A percentile compares a stretch with the other conserved stretches of the same genome.
phyloP scores from a whole-genome alignment of 805 yeast species.

The Lachancea dasiensis region DNA sequence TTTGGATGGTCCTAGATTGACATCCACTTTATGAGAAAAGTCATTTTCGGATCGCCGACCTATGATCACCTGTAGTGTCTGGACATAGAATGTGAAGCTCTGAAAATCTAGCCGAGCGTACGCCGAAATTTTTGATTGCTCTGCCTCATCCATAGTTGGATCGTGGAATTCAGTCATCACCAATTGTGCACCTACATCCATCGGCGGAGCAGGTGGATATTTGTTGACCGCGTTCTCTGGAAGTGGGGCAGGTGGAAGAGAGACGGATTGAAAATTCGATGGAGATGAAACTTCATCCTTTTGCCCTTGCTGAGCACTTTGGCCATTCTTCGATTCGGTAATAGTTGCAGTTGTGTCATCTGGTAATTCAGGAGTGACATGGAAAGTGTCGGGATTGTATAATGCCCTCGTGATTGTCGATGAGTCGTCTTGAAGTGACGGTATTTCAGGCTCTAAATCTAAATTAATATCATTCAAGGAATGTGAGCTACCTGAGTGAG shows the following conservation, averaged over 20 bases:
- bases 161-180: slow-evolving; percentile 7
- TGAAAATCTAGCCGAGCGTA: slow-evolving; percentile 83
- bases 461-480: background rate
- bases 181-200: slow-evolving; percentile 7
- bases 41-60: slow-evolving; percentile 85
- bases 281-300: slow-evolving; percentile 2
- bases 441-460: background rate
- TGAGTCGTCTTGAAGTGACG: slow-evolving; percentile 1
- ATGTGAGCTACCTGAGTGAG: background rate
- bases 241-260: slow-evolving; percentile 7
- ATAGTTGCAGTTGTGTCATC: slow-evolving; percentile 23
- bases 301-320: background rate
- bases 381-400: slow-evolving; percentile 4
- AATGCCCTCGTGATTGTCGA: background rate
- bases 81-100: slow-evolving; percentile 89
- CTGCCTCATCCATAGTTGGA: slow-evolving; percentile 14
- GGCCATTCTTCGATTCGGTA: slow-evolving; percentile 8
- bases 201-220: background rate
- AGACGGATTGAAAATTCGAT: slow-evolving; percentile 1
- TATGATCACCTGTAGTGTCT: slow-evolving; percentile 85
- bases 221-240: slow-evolving; percentile 8
- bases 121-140: slow-evolving; percentile 39
- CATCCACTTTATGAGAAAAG: slow-evolving; percentile 70
- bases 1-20: slow-evolving; percentile 85
- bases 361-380: slow-evolving; percentile 10